Evolutionary conservation across 2,329 filamentous ascomycete species (phyloP), one percentile per base, ranked within the genome.

Genomic region (Trichothecium roseum): DNA sequence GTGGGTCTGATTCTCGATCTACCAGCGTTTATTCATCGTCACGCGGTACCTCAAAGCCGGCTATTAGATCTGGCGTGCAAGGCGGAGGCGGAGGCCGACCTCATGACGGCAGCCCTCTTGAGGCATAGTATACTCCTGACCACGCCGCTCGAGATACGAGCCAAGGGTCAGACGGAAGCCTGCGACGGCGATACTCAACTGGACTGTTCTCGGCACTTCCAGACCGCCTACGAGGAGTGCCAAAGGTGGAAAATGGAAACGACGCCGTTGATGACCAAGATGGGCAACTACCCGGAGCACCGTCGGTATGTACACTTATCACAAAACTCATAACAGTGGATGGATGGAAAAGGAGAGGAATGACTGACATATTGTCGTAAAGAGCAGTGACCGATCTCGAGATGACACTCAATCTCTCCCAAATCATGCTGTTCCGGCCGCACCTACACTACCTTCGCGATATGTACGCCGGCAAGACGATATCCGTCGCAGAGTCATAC

Each of bases 401-500:
- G n/a, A 36, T 35, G 28, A 29, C 35, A 9, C 35, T 31, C 20
- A 35, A 35, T 17, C 32, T 39, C 12, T 28, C 18, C 24, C 37
- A 39, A 17, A 32, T 36, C 22, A 28, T 39, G 14, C 18, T 39
- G 12, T 39, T 39, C 22, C 32, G 37, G 12, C 30, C 37, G 12
- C 37, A 39, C 22, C 33, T 39, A 13, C 37, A 39, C 16, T 34
- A 39, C 16, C 28, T 39, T n/a, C 32, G 37, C 4, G 34, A 34
- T 17, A 34, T 39, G 15, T 34, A 34, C 30, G 28, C 32, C 14
- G 37, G 37, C n/a, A 22, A 34, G 12, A 32, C 37, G 5, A 32
- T 39, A 20, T 39, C 37, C 16, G 34, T 35, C 28, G 29, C 37
- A 14, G 32, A 39, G 29, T 39, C 37, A 5, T 39, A 39, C 32